Evolutionary conservation across 2,329 filamentous ascomycete genomes (phyloP).

Genomic region (Arthrinium puccinioides): DNA sequence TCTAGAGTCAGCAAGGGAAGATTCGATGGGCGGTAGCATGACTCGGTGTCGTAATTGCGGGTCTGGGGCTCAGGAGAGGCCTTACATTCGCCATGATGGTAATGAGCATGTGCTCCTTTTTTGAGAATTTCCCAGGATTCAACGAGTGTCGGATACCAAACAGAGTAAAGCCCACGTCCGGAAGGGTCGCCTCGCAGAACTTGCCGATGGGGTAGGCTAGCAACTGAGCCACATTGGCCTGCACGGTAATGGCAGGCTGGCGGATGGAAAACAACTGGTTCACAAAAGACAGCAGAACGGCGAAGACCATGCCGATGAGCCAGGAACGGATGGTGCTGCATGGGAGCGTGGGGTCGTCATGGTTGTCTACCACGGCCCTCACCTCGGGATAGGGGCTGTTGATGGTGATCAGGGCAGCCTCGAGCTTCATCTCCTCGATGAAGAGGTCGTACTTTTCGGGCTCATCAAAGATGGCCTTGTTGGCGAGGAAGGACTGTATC

Average conservation of each 20-base stretch:
- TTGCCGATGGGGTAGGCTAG: slow-evolving; percentile 30
- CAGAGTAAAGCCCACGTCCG: slow-evolving; percentile 25
- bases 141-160: slow-evolving; percentile 38
- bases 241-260: slow-evolving; percentile 31
- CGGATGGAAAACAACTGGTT: slow-evolving; percentile 35
- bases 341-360: slow-evolving; percentile 30
- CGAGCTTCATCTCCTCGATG: slow-evolving; percentile 26
- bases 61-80: too few species aligned
- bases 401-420: slow-evolving; percentile 24
- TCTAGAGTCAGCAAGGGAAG: too few species aligned
- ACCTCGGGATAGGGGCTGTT: slow-evolving; percentile 33
- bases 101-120: slow-evolving; percentile 51
- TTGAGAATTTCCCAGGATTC: slow-evolving; percentile 49
- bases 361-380: slow-evolving; percentile 35
- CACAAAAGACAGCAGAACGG: slow-evolving; percentile 21
- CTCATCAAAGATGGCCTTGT: slow-evolving; percentile 18
- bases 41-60: too few species aligned
- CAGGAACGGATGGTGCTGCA: slow-evolving; percentile 34
- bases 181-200: slow-evolving; percentile 25
- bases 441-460: slow-evolving; percentile 27
- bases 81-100: slow-evolving; percentile 55
- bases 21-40: too few species aligned
- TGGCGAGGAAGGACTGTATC: slow-evolving; percentile 30
- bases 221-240: slow-evolving; percentile 32
- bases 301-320: slow-evolving; percentile 28